Evolutionary conservation across 345 rosid genomes (phyloP).

Genomic region (Euclidium syriacum): DNA sequence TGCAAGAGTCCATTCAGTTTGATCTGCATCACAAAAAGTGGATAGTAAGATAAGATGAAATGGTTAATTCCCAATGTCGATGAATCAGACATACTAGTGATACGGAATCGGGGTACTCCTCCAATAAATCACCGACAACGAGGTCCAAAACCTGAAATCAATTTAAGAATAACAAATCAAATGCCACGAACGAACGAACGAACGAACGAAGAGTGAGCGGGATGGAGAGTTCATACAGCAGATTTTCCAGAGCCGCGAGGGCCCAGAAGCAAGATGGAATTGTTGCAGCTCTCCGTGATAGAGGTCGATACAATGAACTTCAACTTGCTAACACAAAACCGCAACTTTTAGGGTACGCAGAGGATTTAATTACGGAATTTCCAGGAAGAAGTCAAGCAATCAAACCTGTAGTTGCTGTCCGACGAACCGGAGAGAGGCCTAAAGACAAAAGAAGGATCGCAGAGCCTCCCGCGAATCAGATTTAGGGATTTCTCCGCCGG

Average conservation of each 20-base stretch:
- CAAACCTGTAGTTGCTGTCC: conserved; percentile 79
- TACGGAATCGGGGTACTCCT: conserved; percentile 63
- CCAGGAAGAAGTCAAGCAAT: not conserved
- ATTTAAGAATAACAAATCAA: not conserved
- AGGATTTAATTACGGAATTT: not conserved
- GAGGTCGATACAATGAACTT: conserved; percentile 72
- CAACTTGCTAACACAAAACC: conserved; percentile 53
- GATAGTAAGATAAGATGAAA: not conserved
- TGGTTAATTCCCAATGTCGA: not conserved
- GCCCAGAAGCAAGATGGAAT: conserved; percentile 84
- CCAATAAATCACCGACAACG: conserved; percentile 57
- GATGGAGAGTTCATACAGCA: conserved; percentile 40
- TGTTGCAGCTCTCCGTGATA: conserved; percentile 76
- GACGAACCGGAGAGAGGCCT: conserved; percentile 53
- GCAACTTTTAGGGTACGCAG: not conserved
- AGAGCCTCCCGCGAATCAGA: conserved; percentile 63
- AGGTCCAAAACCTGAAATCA: conserved; percentile 73
- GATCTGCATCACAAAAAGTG: conserved; percentile 49
- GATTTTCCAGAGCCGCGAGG: conserved; percentile 88
- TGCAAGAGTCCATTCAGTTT: conserved; percentile 86
- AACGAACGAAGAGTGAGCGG: not conserved
- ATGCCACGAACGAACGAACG: not conserved
- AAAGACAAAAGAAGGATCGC: conserved; percentile 58
- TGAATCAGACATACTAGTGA: conserved; percentile 49
- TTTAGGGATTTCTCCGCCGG: conserved; percentile 39